Conservation (phyloP, 2,329 filamentous ascomycete species). For the Calonectria pteridis region DNA sequence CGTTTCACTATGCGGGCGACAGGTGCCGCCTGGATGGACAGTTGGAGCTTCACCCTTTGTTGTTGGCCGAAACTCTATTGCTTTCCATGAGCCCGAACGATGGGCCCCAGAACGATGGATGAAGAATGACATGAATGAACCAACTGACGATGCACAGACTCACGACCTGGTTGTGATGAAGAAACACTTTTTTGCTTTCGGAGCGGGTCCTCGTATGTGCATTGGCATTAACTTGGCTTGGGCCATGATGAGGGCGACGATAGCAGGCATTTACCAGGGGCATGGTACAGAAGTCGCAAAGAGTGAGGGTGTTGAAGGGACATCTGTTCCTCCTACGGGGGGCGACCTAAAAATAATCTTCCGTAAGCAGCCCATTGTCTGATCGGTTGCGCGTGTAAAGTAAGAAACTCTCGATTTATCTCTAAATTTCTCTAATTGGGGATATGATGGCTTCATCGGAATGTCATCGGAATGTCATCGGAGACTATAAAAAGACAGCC, state of each 20-base stretch:
- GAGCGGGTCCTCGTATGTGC: neutral
- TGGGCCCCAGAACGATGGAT: neutral
- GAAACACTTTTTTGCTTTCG: neutral
- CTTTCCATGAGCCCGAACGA: neutral
- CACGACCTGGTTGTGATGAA: neutral
- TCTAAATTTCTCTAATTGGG: neutral
- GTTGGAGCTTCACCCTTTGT: neutral
- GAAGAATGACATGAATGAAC: neutral
- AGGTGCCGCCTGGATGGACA: neutral
- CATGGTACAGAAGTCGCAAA: neutral
- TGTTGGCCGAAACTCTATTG: neutral
- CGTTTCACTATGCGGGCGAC: neutral
- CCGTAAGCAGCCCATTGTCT: neutral
- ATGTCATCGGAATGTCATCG: neutral
- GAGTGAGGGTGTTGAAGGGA: no score
- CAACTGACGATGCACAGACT: no score
- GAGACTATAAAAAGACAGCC: neutral
- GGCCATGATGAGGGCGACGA: neutral
- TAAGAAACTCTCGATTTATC: neutral
- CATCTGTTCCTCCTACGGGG: no score
- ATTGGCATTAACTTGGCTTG: neutral
- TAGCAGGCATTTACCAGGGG: neutral
- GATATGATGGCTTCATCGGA: neutral
- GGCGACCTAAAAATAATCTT: neutral
- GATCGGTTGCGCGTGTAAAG: neutral